These are phyloP conservation scores for Xylaria hypoxylon DNA, from an alignment of 2,329 filamentous ascomycete species.

Conservation along the genomic window DNA sequence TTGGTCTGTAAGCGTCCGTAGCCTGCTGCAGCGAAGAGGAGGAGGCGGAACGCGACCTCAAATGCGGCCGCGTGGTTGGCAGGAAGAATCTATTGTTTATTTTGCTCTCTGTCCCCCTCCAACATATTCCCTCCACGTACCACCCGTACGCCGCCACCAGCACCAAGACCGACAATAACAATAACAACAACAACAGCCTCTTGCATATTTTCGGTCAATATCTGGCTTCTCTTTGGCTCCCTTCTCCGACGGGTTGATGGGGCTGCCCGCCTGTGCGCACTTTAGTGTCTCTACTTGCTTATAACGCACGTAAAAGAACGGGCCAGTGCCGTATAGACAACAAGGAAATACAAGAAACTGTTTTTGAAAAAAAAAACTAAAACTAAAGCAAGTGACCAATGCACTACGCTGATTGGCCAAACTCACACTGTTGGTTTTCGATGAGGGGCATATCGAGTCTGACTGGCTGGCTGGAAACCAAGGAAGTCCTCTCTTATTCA, in stretches of 20 bases:
- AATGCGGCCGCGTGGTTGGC: conserved; percentile 36
- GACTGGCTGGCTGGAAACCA: conserved; percentile 16
- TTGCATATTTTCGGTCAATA: conserved; percentile 36
- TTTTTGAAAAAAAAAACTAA: not conserved
- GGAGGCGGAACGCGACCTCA: conserved; percentile 32
- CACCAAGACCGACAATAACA: not conserved
- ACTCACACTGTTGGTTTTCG: conserved; percentile 14
- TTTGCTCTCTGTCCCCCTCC: conserved; percentile 1
- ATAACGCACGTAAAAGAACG: conserved; percentile 28
- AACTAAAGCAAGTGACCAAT: not conserved
- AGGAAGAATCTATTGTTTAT: conserved; percentile 6
- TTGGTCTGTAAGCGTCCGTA: conserved; percentile 31
- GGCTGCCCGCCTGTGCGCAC: conserved; percentile 6
- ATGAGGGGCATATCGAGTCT: conserved; percentile 23
- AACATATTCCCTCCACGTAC: conserved; percentile 20
- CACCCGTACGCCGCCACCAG: conserved; percentile 1
- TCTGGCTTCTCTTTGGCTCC: conserved; percentile 33
- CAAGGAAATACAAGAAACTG: not conserved
- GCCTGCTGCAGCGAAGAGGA: conserved; percentile 33
- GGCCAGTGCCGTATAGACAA: not conserved
- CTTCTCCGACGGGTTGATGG: conserved; percentile 1
- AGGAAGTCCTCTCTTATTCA: conserved; percentile 13
- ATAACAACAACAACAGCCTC: conserved; percentile 9
- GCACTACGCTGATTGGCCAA: conserved; percentile 18
- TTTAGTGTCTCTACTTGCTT: conserved; percentile 19